Evolutionary conservation across 768 basidiomycete species (phyloP).

Genomic region (Pulveroboletus frians): DNA sequence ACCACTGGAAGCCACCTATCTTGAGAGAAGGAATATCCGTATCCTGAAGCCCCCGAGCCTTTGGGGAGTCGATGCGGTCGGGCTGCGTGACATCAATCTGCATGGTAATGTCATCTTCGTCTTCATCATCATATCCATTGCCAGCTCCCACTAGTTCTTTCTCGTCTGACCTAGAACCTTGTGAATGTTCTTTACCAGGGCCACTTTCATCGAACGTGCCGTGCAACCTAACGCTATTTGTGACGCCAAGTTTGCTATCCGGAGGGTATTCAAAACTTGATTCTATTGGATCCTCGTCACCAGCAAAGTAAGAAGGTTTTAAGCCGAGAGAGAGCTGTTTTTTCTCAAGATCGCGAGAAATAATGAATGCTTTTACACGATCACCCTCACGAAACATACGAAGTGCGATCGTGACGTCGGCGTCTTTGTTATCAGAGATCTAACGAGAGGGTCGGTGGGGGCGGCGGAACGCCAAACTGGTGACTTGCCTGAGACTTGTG

Average conservation of each 20-base stretch:
- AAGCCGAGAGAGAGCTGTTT: slow-evolving; percentile 77
- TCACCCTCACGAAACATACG: slow-evolving; percentile 84
- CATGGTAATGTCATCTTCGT: slow-evolving; percentile 19
- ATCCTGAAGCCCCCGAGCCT: neutral
- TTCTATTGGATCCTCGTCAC: slow-evolving; percentile 46
- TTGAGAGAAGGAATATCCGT: slow-evolving; percentile 37
- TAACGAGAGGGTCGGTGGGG: slow-evolving; percentile 28
- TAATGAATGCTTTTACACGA: slow-evolving; percentile 71
- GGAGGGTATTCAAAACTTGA: slow-evolving; percentile 25
- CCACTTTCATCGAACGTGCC: slow-evolving; percentile 20
- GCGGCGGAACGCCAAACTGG: neutral
- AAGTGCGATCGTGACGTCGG: slow-evolving; percentile 73
- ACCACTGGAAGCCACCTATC: slow-evolving; percentile 72
- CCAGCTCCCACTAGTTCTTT: slow-evolving; percentile 15
- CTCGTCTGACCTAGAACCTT: slow-evolving; percentile 14
- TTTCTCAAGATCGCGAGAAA: slow-evolving; percentile 69
- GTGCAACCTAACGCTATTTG: slow-evolving; percentile 25
- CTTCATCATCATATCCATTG: slow-evolving; percentile 14
- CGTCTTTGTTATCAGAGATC: slow-evolving; percentile 85
- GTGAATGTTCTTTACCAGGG: slow-evolving; percentile 3
- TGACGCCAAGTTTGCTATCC: slow-evolving; percentile 28
- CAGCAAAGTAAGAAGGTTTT: slow-evolving; percentile 82
- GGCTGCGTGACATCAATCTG: slow-evolving; percentile 6
- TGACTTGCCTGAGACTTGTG: slow-evolving; percentile 81
- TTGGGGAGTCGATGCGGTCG: neutral